Evolutionary conservation across 306 rosid species (phyloP).

Genomic region (Neltuma alba): DNA sequence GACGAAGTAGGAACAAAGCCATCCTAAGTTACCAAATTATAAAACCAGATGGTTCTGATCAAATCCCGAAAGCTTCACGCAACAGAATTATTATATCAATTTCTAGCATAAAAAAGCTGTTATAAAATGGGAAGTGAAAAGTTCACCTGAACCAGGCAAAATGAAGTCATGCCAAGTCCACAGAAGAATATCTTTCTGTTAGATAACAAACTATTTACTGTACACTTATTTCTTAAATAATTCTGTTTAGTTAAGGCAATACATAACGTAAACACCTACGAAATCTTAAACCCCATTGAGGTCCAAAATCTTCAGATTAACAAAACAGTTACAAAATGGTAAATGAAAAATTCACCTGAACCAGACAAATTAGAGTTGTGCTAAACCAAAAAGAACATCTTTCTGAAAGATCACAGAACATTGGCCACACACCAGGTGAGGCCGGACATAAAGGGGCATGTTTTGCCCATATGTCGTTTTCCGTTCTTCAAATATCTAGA

Average conservation of each 20-base stretch:
- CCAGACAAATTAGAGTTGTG: not conserved
- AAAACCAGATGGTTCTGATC: constrained; percentile 16
- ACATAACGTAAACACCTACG: not conserved
- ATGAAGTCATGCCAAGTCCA: not conserved
- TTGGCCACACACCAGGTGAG: not conserved
- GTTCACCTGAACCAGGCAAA: not conserved
- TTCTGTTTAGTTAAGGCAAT: not conserved
- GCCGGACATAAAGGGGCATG: not conserved
- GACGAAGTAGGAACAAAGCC: not conserved
- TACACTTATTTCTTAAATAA: not conserved
- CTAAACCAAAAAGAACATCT: constrained; percentile 2
- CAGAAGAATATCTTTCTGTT: not conserved
- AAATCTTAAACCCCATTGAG: not conserved
- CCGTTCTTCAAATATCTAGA: not conserved
- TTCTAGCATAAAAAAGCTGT: constrained; percentile 1
- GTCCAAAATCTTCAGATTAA: not conserved
- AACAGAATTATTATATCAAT: not conserved
- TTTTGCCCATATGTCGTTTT: not conserved
- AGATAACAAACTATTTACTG: not conserved
- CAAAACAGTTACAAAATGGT: not conserved
- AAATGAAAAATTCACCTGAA: constrained; percentile 17
- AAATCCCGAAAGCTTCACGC: not conserved
- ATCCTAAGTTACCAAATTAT: constrained; percentile 6
- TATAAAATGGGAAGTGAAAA: not conserved
- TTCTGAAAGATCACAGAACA: not conserved